Evolutionary conservation across 768 basidiomycete species (phyloP).

Genomic region (Auriscalpium microsporum): DNA sequence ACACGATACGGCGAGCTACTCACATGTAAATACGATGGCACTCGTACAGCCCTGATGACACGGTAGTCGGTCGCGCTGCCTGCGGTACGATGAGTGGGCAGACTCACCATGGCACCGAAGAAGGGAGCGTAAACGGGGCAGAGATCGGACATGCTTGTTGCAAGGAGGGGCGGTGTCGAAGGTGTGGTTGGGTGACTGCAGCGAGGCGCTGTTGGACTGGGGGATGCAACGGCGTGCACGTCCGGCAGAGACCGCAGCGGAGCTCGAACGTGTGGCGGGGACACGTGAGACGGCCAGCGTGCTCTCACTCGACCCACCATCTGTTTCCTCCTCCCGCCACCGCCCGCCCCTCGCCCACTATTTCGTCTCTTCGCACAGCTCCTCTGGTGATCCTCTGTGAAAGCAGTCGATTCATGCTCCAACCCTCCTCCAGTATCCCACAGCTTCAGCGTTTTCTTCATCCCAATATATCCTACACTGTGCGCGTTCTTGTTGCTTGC

Average conservation of each 20-base stretch:
- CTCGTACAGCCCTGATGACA: slow-evolving; percentile 75
- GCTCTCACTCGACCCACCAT: slow-evolving; percentile 20
- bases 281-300: neutral
- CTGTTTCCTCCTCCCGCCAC: slow-evolving; percentile 12
- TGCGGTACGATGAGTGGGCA: neutral
- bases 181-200: neutral
- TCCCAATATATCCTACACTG: slow-evolving; percentile 25
- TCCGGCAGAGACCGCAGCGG: too few species aligned
- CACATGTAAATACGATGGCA: slow-evolving; percentile 96
- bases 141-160: slow-evolving; percentile 55
- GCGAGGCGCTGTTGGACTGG: too few species aligned
- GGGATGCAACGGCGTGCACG: too few species aligned
- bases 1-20: slow-evolving; percentile 24
- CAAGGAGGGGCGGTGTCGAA: neutral
- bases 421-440: slow-evolving; percentile 70
- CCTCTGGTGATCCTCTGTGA: slow-evolving; percentile 49
- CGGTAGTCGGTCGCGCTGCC: neutral
- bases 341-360: slow-evolving; percentile 37
- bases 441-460: slow-evolving; percentile 52
- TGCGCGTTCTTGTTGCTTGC: slow-evolving; percentile 39
- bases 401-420: slow-evolving; percentile 89
- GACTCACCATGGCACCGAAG: slow-evolving; percentile 89
- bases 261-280: too few species aligned
- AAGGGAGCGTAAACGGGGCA: slow-evolving; percentile 97
- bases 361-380: slow-evolving; percentile 49